Evolutionary conservation across 148 eudicot genomes (phyloP).

Genomic region (Cornus controversa): DNA sequence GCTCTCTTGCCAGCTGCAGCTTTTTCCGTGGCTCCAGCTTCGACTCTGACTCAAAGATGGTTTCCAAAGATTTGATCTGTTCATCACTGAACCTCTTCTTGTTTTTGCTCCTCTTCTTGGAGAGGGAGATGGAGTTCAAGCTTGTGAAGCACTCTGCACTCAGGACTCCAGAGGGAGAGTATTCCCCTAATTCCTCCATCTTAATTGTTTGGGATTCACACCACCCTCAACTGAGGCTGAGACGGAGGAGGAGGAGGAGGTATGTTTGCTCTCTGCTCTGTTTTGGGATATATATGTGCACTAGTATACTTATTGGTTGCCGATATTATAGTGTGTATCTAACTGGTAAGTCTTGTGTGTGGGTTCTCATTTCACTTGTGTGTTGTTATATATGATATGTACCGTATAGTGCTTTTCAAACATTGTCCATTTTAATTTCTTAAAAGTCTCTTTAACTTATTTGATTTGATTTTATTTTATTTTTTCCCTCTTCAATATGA

Average conservation of each 20-base stretch:
- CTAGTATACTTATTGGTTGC: no score
- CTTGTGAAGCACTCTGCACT: slow-evolving; percentile 8
- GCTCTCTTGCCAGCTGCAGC: slow-evolving; percentile 54
- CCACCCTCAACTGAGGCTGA: neutral
- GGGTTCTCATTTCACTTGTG: no score
- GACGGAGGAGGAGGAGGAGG: neutral
- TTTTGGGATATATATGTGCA: neutral
- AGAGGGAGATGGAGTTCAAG: neutral
- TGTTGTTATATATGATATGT: no score
- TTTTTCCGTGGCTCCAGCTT: slow-evolving; percentile 68
- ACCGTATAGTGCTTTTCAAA: no score
- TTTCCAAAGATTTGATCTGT: slow-evolving; percentile 57
- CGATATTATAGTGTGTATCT: no score
- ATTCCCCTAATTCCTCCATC: slow-evolving; percentile 34
- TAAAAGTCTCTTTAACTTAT: no score
- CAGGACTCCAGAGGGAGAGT: neutral
- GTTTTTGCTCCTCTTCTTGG: slow-evolving; percentile 32
- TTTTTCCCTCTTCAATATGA: neutral
- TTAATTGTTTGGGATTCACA: slow-evolving; percentile 1
- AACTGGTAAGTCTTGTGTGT: no score
- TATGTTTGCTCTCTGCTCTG: neutral
- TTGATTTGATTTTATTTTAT: no score
- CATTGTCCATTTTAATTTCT: no score
- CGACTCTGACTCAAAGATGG: slow-evolving; percentile 51
- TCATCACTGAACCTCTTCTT: slow-evolving; percentile 59